Evolutionary conservation across 140 eudicot genomes (phyloP), one percentile per base, ranked within the genome.

Genomic region (Anethum foeniculum): DNA sequence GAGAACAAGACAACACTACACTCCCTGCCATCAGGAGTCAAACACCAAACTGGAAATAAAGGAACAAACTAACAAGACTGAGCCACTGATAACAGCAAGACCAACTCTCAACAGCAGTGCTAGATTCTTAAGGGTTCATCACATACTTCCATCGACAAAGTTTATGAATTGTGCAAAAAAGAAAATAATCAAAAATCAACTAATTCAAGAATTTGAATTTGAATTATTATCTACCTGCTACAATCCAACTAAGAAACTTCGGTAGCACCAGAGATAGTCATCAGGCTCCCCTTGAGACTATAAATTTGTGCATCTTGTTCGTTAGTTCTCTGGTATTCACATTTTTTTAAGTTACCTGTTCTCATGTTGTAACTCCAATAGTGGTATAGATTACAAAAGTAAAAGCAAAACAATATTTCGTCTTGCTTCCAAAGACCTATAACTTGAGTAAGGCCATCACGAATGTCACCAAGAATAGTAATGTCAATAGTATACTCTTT

Each of bases 261-360:
- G 8, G 27, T 73, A 73, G 44, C 54, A 73, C 36, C 64, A 77
- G 80, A 11, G 52, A 71, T 36, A 6, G 83, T 71, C 77, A 83
- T 75, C 85, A 71, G 43, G 46, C 77, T 75, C 49, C 85, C 78
- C 7, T 77, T 80, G 39, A 15, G 39, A 51, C 75, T 58, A 69
- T n/a, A 52, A 73, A 58, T 3, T 6, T 52, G 62, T 52, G 7
- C 62, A n/a, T 54, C 32, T n/a, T 11, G 3, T 36, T 75, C 8
- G 10, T 41, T 10, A 10, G 38, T 4, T 1, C 38, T 51, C 34
- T 0, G 25, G 18, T 12, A 1, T 14, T 49, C 44, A 3, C n/a
- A 13, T 9, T 51, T 25, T 36, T 9, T 34, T 23, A 80, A 14
- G 27, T 25, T 52, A 23, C 52, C 79, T 21, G 16, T 71, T 41